phyloP scores from a whole-genome alignment of 2,329 filamentous ascomycete genomes.

The Diaporthe citriasiana region DNA sequence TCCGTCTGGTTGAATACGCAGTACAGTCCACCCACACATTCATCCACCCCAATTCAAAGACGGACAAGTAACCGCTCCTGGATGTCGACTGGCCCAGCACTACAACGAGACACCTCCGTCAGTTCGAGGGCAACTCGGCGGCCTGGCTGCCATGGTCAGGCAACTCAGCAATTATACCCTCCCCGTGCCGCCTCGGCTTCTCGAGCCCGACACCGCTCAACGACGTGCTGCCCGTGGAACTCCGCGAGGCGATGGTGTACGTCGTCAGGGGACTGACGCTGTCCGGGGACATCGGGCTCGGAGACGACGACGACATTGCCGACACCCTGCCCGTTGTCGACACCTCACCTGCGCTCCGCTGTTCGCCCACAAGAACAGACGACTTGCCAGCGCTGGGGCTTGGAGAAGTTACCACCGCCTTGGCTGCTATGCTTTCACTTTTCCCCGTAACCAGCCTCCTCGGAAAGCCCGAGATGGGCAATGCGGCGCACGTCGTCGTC shows the following conservation, averaged over 20 bases:
- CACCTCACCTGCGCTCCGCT: neutral
- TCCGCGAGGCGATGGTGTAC: slow-evolving; percentile 6
- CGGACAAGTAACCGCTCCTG: neutral
- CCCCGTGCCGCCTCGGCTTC: neutral
- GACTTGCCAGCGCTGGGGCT: neutral
- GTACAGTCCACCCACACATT: neutral
- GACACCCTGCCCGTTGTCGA: neutral
- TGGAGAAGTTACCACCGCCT: neutral
- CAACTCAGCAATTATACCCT: slow-evolving; percentile 2
- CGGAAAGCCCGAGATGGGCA: slow-evolving; percentile 8
- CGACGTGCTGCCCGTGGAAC: slow-evolving; percentile 13
- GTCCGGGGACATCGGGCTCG: neutral
- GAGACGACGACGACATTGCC: neutral
- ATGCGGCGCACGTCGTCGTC: neutral
- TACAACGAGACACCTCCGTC: neutral
- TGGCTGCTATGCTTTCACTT: neutral
- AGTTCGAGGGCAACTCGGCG: slow-evolving; percentile 3
- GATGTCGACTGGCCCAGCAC: too few species aligned
- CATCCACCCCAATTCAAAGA: neutral
- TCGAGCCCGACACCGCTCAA: neutral
- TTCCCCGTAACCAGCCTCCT: neutral
- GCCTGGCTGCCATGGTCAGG: slow-evolving; percentile 27
- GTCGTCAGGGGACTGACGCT: slow-evolving; percentile 14
- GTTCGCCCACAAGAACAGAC: slow-evolving; percentile 3
- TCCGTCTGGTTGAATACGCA: neutral